Evolutionary conservation across 139 green algal genomes (phyloP).

Genomic region (Eudorina sp.): DNA sequence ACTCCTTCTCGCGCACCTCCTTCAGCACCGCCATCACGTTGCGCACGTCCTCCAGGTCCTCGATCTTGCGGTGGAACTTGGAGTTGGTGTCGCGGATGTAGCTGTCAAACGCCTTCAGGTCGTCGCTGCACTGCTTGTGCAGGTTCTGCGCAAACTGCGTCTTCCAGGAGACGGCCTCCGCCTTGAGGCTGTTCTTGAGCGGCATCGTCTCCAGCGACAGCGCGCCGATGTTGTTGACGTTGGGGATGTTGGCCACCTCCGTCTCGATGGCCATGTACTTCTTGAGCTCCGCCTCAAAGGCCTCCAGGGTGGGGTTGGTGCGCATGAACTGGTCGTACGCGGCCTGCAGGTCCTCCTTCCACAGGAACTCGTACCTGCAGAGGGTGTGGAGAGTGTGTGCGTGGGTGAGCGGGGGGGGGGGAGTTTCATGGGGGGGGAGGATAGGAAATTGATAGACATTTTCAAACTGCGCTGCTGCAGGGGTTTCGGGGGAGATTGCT

Average conservation of each 20-base stretch:
- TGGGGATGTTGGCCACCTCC: constrained; percentile 75
- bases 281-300: constrained; percentile 91
- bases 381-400: neutral
- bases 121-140: constrained; percentile 86
- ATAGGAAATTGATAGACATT: too few species aligned
- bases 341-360: constrained; percentile 82
- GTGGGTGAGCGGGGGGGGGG: neutral
- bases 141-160: constrained; percentile 93
- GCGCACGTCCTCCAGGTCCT: constrained; percentile 90
- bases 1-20: constrained; percentile 91
- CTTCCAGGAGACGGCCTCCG: constrained; percentile 93
- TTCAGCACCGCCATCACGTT: constrained; percentile 87
- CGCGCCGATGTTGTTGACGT: constrained; percentile 89
- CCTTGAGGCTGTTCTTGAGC: constrained; percentile 88
- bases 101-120: constrained; percentile 88
- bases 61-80: constrained; percentile 87
- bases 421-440: too few species aligned
- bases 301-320: constrained; percentile 86
- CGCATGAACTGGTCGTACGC: constrained; percentile 73
- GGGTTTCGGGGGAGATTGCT: too few species aligned
- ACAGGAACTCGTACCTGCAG: constrained; percentile 90
- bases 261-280: constrained; percentile 87
- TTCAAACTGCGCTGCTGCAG: too few species aligned
- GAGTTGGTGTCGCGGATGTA: constrained; percentile 90
- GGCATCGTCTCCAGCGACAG: constrained; percentile 88